Evolutionary conservation across 2,329 filamentous ascomycete genomes (phyloP), one percentile per base, ranked within the genome.

Genomic region (Sphaerulina musiva): DNA sequence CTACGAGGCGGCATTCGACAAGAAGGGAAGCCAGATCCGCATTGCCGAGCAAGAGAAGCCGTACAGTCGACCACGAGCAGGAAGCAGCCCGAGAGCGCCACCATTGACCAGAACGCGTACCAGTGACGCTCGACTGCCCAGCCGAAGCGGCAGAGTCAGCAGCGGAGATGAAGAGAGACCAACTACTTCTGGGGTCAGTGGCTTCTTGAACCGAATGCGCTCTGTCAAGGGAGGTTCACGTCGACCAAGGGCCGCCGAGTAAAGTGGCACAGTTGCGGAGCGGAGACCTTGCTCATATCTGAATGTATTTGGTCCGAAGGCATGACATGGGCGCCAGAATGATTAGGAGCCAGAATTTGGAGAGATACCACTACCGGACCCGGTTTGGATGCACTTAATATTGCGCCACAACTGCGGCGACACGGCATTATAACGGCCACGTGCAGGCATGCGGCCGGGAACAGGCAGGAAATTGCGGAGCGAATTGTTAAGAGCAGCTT

Each of bases 201-300:
- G 80, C 45, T 84, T 95, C 58, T 69, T 95, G 58, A 87, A 81
- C 49, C 81, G 89, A 51, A 88, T 93, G 74, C 90, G 88, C 79
- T 89, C 85, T 71, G 73, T 93, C 72, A 91, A 89, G 75, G 85
- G 85, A 48, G 82, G 82, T 32, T 78, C 84, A 60, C 77, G 81
- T 45, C 51, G 58, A 45, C 52, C 55, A 23, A 46, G 56, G 52
- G 62, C 40, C n/a, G 43, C 34, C 12, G 50, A 40, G 43, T 46
- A 53, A 26, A 4, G 26, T 26, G 26, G 38, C 2, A 17, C 34
- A 45, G 12, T 14, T 29, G 14, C 14, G 26, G 41, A 50, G 14
- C 29, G 31, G 26, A 34, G 41, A 44, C 41, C 14, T 20, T 23
- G 20, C 41, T 20, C 41, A 12, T 23, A 6, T 12, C 7, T 20